Evolutionary conservation across 1,284 basidiomycete species (phyloP).

Genomic region (Ceratobasidium theobromae): DNA sequence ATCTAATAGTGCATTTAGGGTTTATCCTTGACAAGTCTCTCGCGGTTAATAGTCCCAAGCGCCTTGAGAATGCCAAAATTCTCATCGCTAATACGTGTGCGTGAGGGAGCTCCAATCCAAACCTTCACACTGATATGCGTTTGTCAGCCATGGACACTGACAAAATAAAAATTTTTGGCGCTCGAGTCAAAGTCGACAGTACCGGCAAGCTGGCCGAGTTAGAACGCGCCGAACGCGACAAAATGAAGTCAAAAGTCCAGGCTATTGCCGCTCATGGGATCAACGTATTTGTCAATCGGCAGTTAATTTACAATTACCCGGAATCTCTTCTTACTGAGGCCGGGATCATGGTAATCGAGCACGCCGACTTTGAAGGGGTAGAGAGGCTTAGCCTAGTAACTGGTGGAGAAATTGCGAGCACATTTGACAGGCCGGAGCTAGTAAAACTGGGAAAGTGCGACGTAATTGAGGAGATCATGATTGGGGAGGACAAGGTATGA

Average conservation of each 20-base stretch:
- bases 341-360: slow-evolving; percentile 96
- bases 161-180: slow-evolving; percentile 99
- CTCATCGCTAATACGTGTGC: slow-evolving; percentile 95
- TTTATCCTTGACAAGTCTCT: slow-evolving; percentile 99
- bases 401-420: slow-evolving; percentile 96
- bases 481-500: slow-evolving; percentile 94
- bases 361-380: slow-evolving; percentile 99
- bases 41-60: slow-evolving; percentile 92
- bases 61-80: slow-evolving; percentile 94
- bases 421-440: slow-evolving; percentile 91
- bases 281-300: slow-evolving; percentile 95
- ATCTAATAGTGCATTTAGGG: slow-evolving; percentile 51
- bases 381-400: slow-evolving; percentile 95
- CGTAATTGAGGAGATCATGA: slow-evolving; percentile 97
- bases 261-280: slow-evolving; percentile 94
- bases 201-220: slow-evolving; percentile 97
- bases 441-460: slow-evolving; percentile 95
- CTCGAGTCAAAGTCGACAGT: slow-evolving; percentile 91
- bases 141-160: slow-evolving; percentile 95
- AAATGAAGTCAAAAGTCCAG: slow-evolving; percentile 99
- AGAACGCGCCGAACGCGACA: slow-evolving; percentile 95
- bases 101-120: background rate
- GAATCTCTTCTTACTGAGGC: slow-evolving; percentile 91
- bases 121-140: background rate
- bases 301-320: slow-evolving; percentile 99